Base-by-base conservation (phyloP, 768 basidiomycete genomes). In the Russula lepida region DNA sequence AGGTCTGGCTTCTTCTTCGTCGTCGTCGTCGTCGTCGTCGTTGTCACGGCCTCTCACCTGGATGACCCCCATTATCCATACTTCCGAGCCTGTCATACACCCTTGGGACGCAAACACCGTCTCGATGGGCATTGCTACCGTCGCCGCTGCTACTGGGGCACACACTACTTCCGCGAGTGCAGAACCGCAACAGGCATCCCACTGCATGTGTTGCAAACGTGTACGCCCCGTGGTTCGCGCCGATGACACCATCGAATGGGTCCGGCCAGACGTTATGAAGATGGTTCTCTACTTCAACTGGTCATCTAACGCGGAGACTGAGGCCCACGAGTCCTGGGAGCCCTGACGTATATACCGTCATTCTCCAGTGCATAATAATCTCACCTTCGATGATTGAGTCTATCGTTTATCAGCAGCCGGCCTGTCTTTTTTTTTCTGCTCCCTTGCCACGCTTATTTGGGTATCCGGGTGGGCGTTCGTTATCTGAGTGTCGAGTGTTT, bases 271-370 rank as follows among this genome's bases (percentile, higher is more conserved):
- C 19, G 33, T 62, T 15, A 52, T 62, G 60, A 51, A 37, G 32
- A 52, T 62, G 60, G 11, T 27, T 2, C 13, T 62, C 2, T 62
- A 23, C 3, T 53, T 57, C n/a, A 57, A 62, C 17, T 62, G 25
- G 25, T 52, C 61, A 3, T 7, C 8, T 43, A 48, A 53, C 30
- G 56, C 56, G 12, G 61, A 62, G 2, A 41, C 32, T 8, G 60
- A 61, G 43, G 60, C 49, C 15, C 60, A 46, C 35, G 49, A n/a
- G 7, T 32, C 46, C 9, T 62, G 53, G 54, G 60, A 62, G 28
- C 52, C 19, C 12, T 23, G 43, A 44, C 19, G 4, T 44, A 44
- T 44, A 19, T 9, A n/a, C 15, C 9, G n/a, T 21, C 32, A 33
- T 19, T 30, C 32, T 2, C 1, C 43, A 21, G 43, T 23, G n/a